Base-by-base conservation (phyloP, 192 early-diverging fungal species). In the Dissophora ornata region DNA sequence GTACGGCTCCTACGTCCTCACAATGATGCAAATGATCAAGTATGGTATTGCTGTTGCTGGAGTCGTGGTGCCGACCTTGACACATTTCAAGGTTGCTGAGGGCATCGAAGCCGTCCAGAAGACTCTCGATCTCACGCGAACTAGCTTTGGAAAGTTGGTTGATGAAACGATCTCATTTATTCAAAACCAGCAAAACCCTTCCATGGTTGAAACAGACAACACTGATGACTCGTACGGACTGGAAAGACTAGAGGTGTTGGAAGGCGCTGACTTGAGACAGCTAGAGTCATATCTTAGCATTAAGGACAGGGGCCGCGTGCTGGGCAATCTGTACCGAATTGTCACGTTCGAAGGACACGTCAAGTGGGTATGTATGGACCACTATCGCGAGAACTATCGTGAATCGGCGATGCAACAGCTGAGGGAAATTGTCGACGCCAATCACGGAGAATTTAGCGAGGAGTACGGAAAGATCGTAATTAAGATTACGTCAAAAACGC, bases 301-400 rank as follows among this genome's bases (percentile, higher is more conserved):
- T 28, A 36, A 32, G n/a, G 64, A 67, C 25, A 1, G 22, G 29
- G 64, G 13, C 2, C 64, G 53, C 5, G 32, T 48, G 4, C 45
- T 68, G 13, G 66, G 55, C 7, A 58, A 68, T 22, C 47, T 68
- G 0, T 68, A 58, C 48, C 30, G 56, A 26, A 58, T 40, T 29
- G 66, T 67, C 45, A 57, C 64, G 6, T 16, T 18, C 25, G 45
- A 67, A 15, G 53, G 64, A 3, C 52, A 67, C 8, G 56, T 58
- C 56, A 68, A 68, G 38, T 68, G 66, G 66, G 56, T 68, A 2
- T 68, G 66, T 19, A 34, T 57, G 1, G 56, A 57, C 18, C 66
- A 68, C 30, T 68, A 42, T 13, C 54, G 56, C 45, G 25, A 57
- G 33, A 58, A 57, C 38, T 58, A 68, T 33, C 44, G 38, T 2